Evolutionary conservation across 2,329 filamentous ascomycete genomes (phyloP).

Genomic region (Ustilaginoidea virens): DNA sequence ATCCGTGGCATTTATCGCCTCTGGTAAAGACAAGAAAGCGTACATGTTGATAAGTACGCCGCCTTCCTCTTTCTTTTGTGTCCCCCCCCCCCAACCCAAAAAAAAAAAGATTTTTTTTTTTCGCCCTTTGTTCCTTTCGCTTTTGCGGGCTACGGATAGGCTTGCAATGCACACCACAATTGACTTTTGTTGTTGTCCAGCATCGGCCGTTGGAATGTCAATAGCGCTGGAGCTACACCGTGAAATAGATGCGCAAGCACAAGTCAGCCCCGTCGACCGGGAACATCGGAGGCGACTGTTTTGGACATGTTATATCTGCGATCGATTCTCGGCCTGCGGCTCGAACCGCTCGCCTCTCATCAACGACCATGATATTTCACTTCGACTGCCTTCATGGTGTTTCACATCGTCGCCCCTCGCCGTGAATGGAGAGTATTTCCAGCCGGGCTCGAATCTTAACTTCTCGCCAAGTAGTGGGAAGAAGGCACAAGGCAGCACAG

Average conservation of each 20-base stretch:
- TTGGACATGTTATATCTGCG: conserved; percentile 79
- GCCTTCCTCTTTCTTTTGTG: no score
- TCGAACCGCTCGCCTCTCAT: conserved; percentile 72
- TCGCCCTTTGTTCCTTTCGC: background rate
- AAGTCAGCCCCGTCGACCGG: conserved; percentile 50
- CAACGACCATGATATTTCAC: conserved; percentile 57
- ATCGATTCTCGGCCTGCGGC: conserved; percentile 68
- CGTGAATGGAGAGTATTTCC: conserved; percentile 67
- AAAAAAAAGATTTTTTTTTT: no score
- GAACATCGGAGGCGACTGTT: conserved; percentile 70
- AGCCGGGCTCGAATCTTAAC: conserved; percentile 62
- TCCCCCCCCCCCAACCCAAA: no score
- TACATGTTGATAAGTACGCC: conserved; percentile 68
- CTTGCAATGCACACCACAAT: no score
- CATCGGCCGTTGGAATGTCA: conserved; percentile 52
- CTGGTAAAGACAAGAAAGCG: conserved; percentile 67
- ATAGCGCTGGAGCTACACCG: conserved; percentile 69
- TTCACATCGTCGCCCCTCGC: conserved; percentile 43
- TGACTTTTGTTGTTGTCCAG: no score
- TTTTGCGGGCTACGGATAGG: no score
- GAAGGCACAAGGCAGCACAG: conserved; percentile 58
- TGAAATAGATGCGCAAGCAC: conserved; percentile 49
- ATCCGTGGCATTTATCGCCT: conserved; percentile 59
- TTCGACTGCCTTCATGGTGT: conserved; percentile 63
- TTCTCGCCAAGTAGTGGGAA: conserved; percentile 54